Conservation (phyloP, 2,329 filamentous ascomycete species). For the Fusarium sterilihyphosum region DNA sequence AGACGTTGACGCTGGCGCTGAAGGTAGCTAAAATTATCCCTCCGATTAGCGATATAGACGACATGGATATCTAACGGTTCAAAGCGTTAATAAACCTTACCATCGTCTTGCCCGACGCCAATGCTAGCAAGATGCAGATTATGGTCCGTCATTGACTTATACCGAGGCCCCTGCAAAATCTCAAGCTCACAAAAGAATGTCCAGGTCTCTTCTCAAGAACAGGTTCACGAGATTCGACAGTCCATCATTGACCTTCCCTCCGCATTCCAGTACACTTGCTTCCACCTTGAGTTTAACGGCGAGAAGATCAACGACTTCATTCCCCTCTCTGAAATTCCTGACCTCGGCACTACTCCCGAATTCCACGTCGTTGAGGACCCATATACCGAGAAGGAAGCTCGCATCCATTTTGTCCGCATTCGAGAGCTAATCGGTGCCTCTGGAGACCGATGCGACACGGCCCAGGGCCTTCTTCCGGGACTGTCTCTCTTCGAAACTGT, state of each 20-base stretch:
- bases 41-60: slow-evolving; percentile 2
- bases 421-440: slow-evolving; percentile 93
- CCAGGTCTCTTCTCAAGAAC: slow-evolving; percentile 90
- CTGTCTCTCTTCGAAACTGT: slow-evolving; percentile 88
- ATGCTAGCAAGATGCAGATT: slow-evolving; percentile 80
- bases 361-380: slow-evolving; percentile 89
- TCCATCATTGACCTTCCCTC: slow-evolving; percentile 93
- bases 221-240: slow-evolving; percentile 96
- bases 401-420: slow-evolving; percentile 91
- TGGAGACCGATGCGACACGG: slow-evolving; percentile 85
- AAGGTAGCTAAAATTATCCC: slow-evolving; percentile 43
- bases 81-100: slow-evolving; percentile 70
- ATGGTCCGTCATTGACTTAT: slow-evolving; percentile 68
- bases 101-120: slow-evolving; percentile 81
- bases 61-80: slow-evolving; percentile 24
- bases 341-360: slow-evolving; percentile 79
- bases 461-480: slow-evolving; percentile 87
- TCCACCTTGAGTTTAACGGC: slow-evolving; percentile 93
- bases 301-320: slow-evolving; percentile 95
- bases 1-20: slow-evolving; percentile 45
- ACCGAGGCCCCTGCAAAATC: background rate
- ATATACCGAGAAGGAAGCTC: slow-evolving; percentile 97
- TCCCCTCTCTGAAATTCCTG: slow-evolving; percentile 88
- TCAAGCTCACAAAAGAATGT: slow-evolving; percentile 28
- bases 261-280: slow-evolving; percentile 98